phyloP scores from a whole-genome alignment of 768 basidiomycete species.

The Candolleomyces aberdarensis region DNA sequence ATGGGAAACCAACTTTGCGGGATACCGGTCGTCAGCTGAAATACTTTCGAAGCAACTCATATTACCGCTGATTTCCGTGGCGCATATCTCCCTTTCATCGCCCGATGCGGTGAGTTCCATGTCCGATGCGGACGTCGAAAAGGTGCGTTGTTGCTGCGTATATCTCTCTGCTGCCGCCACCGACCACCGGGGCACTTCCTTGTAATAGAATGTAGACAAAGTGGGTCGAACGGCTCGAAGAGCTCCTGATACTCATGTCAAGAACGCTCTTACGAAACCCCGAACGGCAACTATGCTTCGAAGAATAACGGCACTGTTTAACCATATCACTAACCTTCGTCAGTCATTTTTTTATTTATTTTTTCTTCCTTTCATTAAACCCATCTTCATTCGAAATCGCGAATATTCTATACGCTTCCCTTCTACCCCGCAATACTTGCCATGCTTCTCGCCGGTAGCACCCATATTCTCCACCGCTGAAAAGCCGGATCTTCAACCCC shows the following conservation, averaged over 20 bases:
- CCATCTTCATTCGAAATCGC: constrained; percentile 6
- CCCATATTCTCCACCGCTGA: constrained; percentile 44
- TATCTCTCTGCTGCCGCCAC: not conserved
- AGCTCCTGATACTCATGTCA: constrained; percentile 67
- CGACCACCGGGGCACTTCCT: not conserved
- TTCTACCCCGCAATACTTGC: too few species aligned
- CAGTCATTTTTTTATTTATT: constrained; percentile 26
- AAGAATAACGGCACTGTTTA: constrained; percentile 71
- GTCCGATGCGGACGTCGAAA: constrained; percentile 59
- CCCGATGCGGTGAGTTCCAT: constrained; percentile 55
- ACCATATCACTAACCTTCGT: constrained; percentile 66
- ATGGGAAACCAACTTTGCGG: constrained; percentile 72
- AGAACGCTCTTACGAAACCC: constrained; percentile 67
- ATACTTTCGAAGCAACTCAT: constrained; percentile 78
- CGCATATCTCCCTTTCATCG: constrained; percentile 65
- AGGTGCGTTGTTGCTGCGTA: constrained; percentile 37
- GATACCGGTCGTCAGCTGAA: constrained; percentile 63
- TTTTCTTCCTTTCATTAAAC: constrained; percentile 6
- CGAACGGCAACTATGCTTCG: constrained; percentile 63
- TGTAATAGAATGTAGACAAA: constrained; percentile 61
- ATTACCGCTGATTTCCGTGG: constrained; percentile 69
- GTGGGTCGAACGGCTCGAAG: constrained; percentile 67
- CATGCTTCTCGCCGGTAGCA: constrained; percentile 33
- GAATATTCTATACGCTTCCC: constrained; percentile 7
- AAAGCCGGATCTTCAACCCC: constrained; percentile 38